Conservation (phyloP, 805 yeast species). For the Candida tibetensis region DNA sequence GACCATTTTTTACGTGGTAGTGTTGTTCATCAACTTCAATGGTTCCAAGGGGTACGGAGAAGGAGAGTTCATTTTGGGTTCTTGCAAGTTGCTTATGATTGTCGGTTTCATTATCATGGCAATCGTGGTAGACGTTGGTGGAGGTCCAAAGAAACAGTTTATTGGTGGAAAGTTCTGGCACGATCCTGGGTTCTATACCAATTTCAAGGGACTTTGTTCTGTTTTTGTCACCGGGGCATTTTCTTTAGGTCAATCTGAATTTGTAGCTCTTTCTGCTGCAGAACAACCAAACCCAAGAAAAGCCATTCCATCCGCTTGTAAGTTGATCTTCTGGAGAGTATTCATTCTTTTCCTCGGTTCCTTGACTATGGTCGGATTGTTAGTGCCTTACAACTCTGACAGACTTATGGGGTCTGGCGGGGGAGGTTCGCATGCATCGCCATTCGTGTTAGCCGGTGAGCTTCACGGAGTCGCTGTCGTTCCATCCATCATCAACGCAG, state of each 20-base stretch:
- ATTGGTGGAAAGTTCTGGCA: slow-evolving; percentile 44
- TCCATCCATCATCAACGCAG: slow-evolving; percentile 42
- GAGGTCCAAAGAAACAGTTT: slow-evolving; percentile 22
- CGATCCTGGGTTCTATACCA: slow-evolving; percentile 36
- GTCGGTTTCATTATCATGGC: slow-evolving; percentile 42
- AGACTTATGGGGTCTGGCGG: slow-evolving; percentile 26
- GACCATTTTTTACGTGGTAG: slow-evolving; percentile 46
- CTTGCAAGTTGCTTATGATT: slow-evolving; percentile 35
- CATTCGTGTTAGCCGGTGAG: slow-evolving; percentile 42
- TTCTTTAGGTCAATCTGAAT: slow-evolving; percentile 41
- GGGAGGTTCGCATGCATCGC: slow-evolving; percentile 37
- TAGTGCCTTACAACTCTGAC: slow-evolving; percentile 25
- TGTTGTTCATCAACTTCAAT: slow-evolving; percentile 43
- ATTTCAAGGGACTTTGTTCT: slow-evolving; percentile 39
- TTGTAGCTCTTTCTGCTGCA: slow-evolving; percentile 37
- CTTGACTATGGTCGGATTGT: slow-evolving; percentile 31
- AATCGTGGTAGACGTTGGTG: slow-evolving; percentile 38
- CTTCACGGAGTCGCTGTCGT: slow-evolving; percentile 37
- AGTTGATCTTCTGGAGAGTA: slow-evolving; percentile 39
- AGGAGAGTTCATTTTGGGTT: slow-evolving; percentile 41
- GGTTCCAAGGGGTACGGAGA: slow-evolving; percentile 49
- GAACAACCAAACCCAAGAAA: slow-evolving; percentile 38
- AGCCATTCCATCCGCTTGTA: slow-evolving; percentile 41
- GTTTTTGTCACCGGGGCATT: slow-evolving; percentile 41
- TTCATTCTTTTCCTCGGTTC: slow-evolving; percentile 39